Base-by-base conservation (phyloP, 139 green algal genomes). In the Micromonas commoda region DNA sequence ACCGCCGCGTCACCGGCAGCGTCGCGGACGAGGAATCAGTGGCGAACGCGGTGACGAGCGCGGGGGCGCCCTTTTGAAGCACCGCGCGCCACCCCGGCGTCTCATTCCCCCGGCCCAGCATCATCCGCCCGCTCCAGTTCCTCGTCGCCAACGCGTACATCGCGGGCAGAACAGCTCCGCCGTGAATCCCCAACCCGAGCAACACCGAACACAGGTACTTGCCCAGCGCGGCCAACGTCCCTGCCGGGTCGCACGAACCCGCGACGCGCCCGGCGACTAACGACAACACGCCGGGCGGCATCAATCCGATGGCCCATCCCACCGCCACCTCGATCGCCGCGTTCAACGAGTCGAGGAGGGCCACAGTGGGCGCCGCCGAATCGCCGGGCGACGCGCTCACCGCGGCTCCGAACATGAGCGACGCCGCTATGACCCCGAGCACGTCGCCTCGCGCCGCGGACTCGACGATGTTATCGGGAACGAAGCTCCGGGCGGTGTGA, bases 391-490 rank as follows among this genome's bases (percentile, higher is more conserved):
- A 34, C 34, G 45, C 45, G 45, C 32, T 33, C 60, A 88, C 33
- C 64, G 74, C 68, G 3, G 69, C 2, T 1, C 84, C 84, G 71
- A 85, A 85, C 24, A 85, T 70, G 6, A 84, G 64, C 29, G 57
- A 81, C 78, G 87, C 84, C 29, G 81, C 85, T 77, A 89, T 86
- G 71, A 89, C 51, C 13, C 85, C 85, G 76, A 89, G 76, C 31
- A 89, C 80, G 77, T 89, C 88, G 73, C 82, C 88, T 71, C 86
- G 26, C 2, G 87, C 84, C 1, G 84, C 84, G 2, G 85, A 84
- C 3, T 2, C 51, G 0, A 71, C 84, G 21, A 89, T 35, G 63
- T 90, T 88, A 73, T 85, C 75, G 1, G 84, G 81, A 1, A 88
- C 74, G 38, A 84, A 73, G 61, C 77, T 68, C 26, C 77, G 73